Conservation (phyloP, 495 filamentous ascomycete genomes). For the Cryomyces antarcticus region DNA sequence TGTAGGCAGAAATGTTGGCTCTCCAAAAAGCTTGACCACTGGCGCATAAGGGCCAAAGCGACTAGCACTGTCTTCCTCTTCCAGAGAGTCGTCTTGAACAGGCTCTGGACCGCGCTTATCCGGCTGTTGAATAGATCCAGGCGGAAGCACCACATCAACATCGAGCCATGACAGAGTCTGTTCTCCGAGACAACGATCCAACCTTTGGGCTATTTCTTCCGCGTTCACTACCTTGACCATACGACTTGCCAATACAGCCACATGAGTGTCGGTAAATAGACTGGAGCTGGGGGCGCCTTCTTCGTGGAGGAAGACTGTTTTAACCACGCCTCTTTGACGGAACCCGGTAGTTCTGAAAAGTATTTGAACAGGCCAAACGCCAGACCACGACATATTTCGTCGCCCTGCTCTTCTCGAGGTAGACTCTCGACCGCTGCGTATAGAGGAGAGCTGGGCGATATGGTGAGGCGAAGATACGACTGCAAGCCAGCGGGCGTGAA, state of each 20-base stretch:
- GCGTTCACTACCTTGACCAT: slow-evolving; percentile 58
- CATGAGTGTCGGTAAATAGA: slow-evolving; percentile 81
- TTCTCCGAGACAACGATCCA: slow-evolving; percentile 52
- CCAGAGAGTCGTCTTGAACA: slow-evolving; percentile 20
- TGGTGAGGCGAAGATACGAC: slow-evolving; percentile 71
- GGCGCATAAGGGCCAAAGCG: slow-evolving; percentile 58
- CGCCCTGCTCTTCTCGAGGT: slow-evolving; percentile 83
- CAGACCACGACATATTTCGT: slow-evolving; percentile 71
- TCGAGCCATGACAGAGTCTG: slow-evolving; percentile 69
- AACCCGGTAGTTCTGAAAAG: slow-evolving; percentile 65
- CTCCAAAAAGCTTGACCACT: slow-evolving; percentile 57
- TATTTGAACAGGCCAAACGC: slow-evolving; percentile 87
- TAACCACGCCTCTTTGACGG: slow-evolving; percentile 38
- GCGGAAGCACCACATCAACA: slow-evolving; percentile 67
- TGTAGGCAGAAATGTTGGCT: slow-evolving; percentile 70
- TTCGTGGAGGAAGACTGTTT: slow-evolving; percentile 15
- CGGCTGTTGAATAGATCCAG: slow-evolving; percentile 41
- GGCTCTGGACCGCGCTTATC: slow-evolving; percentile 23
- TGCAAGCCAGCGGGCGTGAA: slow-evolving; percentile 73
- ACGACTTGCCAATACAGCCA: slow-evolving; percentile 65
- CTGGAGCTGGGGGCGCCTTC: slow-evolving; percentile 36
- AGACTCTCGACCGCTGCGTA: slow-evolving; percentile 81
- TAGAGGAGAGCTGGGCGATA: slow-evolving; percentile 86
- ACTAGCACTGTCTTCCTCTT: slow-evolving; percentile 35
- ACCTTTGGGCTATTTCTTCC: slow-evolving; percentile 26